These are phyloP conservation scores for Zhuliangozyma blackwelliae DNA, from an alignment of 1,139 yeast genomes.

Conservation along the genomic window DNA sequence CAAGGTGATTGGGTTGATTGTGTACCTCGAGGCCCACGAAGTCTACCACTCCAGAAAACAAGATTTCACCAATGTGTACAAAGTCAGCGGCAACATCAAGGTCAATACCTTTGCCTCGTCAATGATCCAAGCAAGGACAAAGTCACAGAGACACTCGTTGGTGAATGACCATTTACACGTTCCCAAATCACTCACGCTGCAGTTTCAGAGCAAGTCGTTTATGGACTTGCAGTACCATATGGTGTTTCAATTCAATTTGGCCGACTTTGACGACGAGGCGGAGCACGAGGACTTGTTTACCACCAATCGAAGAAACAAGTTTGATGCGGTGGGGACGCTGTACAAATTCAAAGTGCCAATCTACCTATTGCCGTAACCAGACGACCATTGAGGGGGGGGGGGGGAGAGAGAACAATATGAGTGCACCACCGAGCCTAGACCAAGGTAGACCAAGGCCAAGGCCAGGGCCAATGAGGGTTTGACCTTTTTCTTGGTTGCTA, in stretches of 20 bases:
- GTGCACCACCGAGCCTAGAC: too few species aligned
- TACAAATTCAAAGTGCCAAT: conserved; percentile 33
- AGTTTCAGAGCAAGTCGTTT: conserved; percentile 34
- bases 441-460: too few species aligned
- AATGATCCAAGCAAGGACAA: conserved; percentile 14
- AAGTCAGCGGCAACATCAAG: conserved; percentile 36
- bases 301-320: conserved; percentile 15
- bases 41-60: conserved; percentile 21
- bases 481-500: too few species aligned
- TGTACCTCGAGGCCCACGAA: conserved; percentile 41
- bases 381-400: not conserved
- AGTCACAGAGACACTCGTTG: conserved; percentile 9
- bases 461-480: too few species aligned
- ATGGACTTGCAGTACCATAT: conserved; percentile 37
- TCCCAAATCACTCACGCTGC: conserved; percentile 31
- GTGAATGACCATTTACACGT: conserved; percentile 28
- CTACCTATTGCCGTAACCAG: conserved; percentile 19
- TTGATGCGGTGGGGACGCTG: conserved; percentile 29
- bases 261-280: conserved; percentile 17
- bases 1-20: conserved; percentile 31
- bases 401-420: not conserved
- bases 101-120: conserved; percentile 33
- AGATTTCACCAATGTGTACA: conserved; percentile 25
- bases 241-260: conserved; percentile 36
- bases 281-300: conserved; percentile 4